Conservation (phyloP, 1,139 yeast genomes). For the Lodderomyces oxycetoniae region DNA sequence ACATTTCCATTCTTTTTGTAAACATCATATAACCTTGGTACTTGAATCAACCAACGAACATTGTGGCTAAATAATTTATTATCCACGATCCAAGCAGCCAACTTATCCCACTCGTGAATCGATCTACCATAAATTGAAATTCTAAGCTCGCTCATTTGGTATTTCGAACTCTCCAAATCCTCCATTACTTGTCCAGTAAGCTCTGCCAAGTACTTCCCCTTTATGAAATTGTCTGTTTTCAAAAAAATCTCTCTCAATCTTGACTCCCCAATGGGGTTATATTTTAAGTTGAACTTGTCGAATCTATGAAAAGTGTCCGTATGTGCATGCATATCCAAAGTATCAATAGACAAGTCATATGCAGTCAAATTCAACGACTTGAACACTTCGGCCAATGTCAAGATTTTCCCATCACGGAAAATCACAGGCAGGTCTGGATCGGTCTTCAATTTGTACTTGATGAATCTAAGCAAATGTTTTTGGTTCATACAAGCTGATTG, state of each 20-base stretch:
- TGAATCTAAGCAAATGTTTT: slow-evolving; percentile 88
- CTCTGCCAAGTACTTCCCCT: slow-evolving; percentile 88
- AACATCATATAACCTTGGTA: slow-evolving; percentile 88
- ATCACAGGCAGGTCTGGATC: slow-evolving; percentile 83
- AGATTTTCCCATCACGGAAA: slow-evolving; percentile 85
- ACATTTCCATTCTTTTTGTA: slow-evolving; percentile 78
- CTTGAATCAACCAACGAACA: slow-evolving; percentile 94
- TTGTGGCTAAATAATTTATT: slow-evolving; percentile 88
- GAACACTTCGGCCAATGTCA: slow-evolving; percentile 83
- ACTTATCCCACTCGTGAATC: slow-evolving; percentile 87
- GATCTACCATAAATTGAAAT: slow-evolving; percentile 92
- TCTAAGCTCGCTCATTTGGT: slow-evolving; percentile 95
- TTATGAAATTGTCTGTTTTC: slow-evolving; percentile 88
- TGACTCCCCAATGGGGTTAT: slow-evolving; percentile 97
- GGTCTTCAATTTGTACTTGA: slow-evolving; percentile 71
- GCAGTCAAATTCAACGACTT: slow-evolving; percentile 86
- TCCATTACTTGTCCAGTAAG: slow-evolving; percentile 88
- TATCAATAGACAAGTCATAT: slow-evolving; percentile 91
- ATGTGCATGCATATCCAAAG: slow-evolving; percentile 99
- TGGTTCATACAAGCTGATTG: slow-evolving; percentile 99
- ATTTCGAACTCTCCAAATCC: slow-evolving; percentile 90
- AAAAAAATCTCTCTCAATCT: slow-evolving; percentile 91
- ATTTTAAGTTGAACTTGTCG: slow-evolving; percentile 94
- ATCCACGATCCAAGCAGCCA: slow-evolving; percentile 93
- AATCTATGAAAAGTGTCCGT: slow-evolving; percentile 96